phyloP scores from a whole-genome alignment of 2,329 filamentous ascomycete species.

The Dryadomyces quercivorus region DNA sequence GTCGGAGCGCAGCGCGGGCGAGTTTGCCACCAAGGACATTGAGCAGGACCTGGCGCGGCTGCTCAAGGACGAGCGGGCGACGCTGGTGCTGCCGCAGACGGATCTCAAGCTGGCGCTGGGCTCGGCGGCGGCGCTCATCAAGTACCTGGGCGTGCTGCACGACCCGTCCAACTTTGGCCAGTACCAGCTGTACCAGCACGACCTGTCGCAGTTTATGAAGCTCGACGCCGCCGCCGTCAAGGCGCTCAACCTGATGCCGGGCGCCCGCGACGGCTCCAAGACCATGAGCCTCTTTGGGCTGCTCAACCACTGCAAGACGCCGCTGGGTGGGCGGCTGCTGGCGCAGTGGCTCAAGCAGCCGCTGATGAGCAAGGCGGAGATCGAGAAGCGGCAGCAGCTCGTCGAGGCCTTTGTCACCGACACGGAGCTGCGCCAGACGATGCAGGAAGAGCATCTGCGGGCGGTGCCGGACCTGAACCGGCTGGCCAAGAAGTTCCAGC shows the following conservation, averaged over 20 bases:
- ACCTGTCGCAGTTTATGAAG: conserved; percentile 96
- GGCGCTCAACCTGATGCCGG: conserved; percentile 93
- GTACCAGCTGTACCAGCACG: conserved; percentile 94
- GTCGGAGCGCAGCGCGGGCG: conserved; percentile 60
- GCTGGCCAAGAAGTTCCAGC: conserved; percentile 87
- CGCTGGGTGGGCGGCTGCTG: conserved; percentile 76
- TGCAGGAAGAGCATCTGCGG: conserved; percentile 91
- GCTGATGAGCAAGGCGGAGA: conserved; percentile 75
- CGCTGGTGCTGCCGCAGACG: conserved; percentile 70
- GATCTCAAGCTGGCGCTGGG: conserved; percentile 95
- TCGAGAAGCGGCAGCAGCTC: conserved; percentile 81
- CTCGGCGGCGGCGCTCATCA: conserved; percentile 83
- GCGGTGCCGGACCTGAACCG: conserved; percentile 91
- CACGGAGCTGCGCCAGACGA: conserved; percentile 83
- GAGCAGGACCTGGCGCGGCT: conserved; percentile 86
- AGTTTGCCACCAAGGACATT: conserved; percentile 85
- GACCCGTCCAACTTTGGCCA: conserved; percentile 94
- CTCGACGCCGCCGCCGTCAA: conserved; percentile 88
- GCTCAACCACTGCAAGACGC: conserved; percentile 95
- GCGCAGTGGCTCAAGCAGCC: conserved; percentile 98
- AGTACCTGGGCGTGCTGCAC: conserved; percentile 81
- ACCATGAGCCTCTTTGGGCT: conserved; percentile 93
- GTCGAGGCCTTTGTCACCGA: conserved; percentile 92
- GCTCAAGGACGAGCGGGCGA: conserved; percentile 73
- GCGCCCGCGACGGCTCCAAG: conserved; percentile 86